phyloP scores from a whole-genome alignment of 192 early-diverging fungal genomes.

The Backusella westeae region DNA sequence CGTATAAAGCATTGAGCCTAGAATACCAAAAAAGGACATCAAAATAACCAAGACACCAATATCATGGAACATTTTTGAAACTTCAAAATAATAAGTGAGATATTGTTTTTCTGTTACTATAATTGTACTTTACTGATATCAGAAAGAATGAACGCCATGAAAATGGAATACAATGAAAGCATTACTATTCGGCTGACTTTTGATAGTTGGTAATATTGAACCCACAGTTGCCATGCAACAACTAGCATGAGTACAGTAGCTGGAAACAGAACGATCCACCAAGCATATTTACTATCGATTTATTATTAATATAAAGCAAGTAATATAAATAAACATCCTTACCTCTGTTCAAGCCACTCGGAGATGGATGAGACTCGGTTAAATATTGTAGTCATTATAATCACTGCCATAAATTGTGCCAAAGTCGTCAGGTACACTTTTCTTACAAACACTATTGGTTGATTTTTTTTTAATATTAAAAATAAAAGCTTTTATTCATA shows the following conservation, averaged over 20 bases:
- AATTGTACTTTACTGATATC: conserved; percentile 4
- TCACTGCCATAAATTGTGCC: background rate
- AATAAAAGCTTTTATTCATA: background rate
- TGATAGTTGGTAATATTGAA: conserved; percentile 14
- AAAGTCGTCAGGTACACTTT: conserved; percentile 10
- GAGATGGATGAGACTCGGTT: background rate
- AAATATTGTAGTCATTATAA: background rate
- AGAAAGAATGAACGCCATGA: conserved; percentile 6
- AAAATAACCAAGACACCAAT: conserved; percentile 9
- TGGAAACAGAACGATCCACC: conserved; percentile 11
- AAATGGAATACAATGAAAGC: background rate
- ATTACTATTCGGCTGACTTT: background rate
- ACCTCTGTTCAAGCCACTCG: conserved; percentile 14
- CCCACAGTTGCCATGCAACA: conserved; percentile 1
- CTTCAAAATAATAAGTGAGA: background rate
- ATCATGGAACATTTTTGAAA: conserved; percentile 6
- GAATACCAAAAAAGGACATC: background rate
- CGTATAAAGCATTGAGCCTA: background rate
- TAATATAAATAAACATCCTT: background rate
- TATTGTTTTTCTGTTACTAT: background rate
- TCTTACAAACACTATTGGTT: conserved; percentile 13
- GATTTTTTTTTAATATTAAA: background rate
- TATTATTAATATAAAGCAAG: background rate
- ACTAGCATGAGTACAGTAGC: background rate
- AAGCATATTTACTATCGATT: conserved; percentile 1